A percentile compares a stretch with the other conserved stretches of the same genome.
phyloP scores from a whole-genome alignment of 2,329 filamentous ascomycete species.

The Eutypa lata region DNA sequence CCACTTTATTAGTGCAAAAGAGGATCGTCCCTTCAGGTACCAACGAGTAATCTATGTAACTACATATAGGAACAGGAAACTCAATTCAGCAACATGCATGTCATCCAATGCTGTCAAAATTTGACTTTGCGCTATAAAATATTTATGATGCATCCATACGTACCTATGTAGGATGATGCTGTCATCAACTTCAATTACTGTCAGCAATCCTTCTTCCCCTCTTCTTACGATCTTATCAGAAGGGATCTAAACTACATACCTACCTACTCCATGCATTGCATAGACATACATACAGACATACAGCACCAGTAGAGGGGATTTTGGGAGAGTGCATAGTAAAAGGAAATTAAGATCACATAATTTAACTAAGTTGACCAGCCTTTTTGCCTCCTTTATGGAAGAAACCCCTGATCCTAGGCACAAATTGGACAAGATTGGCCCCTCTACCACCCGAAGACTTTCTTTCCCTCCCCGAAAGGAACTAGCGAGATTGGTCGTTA shows the following conservation, averaged over 20 bases:
- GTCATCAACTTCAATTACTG: not conserved
- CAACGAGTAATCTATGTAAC: not conserved
- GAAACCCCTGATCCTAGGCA: constrained; percentile 14
- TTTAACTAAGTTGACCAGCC: constrained; percentile 16
- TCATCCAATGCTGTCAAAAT: too few relatives aligned
- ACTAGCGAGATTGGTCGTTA: constrained; percentile 39
- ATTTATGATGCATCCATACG: not conserved
- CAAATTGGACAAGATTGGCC: constrained; percentile 21
- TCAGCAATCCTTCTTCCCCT: not conserved
- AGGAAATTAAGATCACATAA: not conserved
- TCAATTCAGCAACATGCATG: too few relatives aligned
- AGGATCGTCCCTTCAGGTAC: not conserved
- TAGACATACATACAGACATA: too few relatives aligned
- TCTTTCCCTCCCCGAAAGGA: constrained; percentile 20
- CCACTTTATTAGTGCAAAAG: not conserved
- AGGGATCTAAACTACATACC: not conserved
- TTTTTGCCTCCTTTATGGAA: constrained; percentile 8
- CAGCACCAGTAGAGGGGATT: not conserved
- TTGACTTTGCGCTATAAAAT: not conserved
- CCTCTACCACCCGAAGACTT: not conserved
- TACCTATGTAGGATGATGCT: not conserved
- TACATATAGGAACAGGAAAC: not conserved
- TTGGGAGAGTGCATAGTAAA: not conserved
- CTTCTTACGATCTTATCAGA: not conserved
- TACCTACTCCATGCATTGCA: not conserved